Percentiles rank a stretch among this genome's conserved stretches.
phyloP scores from a whole-genome alignment of 371 early-diverging fungal species.

The Lichtheimia corymbifera region DNA sequence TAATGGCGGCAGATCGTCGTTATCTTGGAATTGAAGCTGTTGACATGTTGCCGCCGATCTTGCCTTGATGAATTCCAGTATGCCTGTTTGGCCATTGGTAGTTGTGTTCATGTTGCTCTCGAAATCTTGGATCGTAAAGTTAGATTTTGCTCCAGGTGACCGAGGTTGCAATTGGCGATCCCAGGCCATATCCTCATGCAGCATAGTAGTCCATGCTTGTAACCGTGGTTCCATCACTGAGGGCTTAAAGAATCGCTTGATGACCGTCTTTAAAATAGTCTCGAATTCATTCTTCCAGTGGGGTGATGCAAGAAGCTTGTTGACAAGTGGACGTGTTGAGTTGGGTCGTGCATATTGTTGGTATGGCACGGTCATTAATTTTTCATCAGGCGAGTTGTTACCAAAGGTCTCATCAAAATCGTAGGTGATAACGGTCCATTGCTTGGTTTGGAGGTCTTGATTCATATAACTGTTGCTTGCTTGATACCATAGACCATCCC shows the following conservation, averaged over 20 bases:
- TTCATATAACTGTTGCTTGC: slow-evolving; percentile 57
- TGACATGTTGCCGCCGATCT: slow-evolving; percentile 29
- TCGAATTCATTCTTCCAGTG: slow-evolving; percentile 50
- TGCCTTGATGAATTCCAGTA: slow-evolving; percentile 31
- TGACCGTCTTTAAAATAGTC: slow-evolving; percentile 45
- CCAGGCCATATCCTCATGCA: slow-evolving; percentile 57
- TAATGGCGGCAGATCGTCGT: slow-evolving; percentile 43
- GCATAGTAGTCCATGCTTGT: slow-evolving; percentile 50
- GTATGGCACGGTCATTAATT: slow-evolving; percentile 30
- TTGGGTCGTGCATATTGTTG: slow-evolving; percentile 40
- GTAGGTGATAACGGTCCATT: slow-evolving; percentile 56
- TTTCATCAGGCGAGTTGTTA: slow-evolving; percentile 18
- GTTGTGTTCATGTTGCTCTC: slow-evolving; percentile 39
- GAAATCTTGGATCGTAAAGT: slow-evolving; percentile 44
- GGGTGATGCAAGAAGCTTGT: slow-evolving; percentile 42
- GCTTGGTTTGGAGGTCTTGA: slow-evolving; percentile 41
- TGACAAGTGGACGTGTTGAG: slow-evolving; percentile 35
- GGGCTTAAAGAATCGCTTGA: slow-evolving; percentile 57
- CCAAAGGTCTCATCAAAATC: slow-evolving; percentile 63
- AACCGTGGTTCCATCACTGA: slow-evolving; percentile 46
- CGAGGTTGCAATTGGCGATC: slow-evolving; percentile 36
- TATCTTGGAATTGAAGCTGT: slow-evolving; percentile 37
- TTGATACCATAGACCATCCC: slow-evolving; percentile 54
- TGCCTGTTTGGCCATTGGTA: slow-evolving; percentile 20
- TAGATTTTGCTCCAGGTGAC: slow-evolving; percentile 44